phyloP scores from a whole-genome alignment of 2,329 filamentous ascomycete genomes.

The Aspergillus pseudotamarii region DNA sequence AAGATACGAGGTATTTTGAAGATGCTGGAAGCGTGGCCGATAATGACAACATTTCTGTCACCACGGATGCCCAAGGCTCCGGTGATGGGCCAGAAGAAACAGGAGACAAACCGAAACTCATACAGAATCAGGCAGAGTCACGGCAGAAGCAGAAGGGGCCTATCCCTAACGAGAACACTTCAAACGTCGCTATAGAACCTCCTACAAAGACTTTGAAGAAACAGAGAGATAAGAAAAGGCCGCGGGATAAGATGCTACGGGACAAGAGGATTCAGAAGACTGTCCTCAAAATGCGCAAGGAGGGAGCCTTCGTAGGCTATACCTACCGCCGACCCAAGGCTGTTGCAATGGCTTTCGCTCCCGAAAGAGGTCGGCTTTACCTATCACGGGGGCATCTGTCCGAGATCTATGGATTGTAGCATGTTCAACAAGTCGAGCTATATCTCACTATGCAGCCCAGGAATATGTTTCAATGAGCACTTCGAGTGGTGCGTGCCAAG shows the following conservation, averaged over 20 bases:
- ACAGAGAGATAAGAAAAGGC: slow-evolving; percentile 71
- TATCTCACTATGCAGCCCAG: background rate
- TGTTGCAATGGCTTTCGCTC: slow-evolving; percentile 36
- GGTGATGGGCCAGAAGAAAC: slow-evolving; percentile 8
- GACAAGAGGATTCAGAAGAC: slow-evolving; percentile 67
- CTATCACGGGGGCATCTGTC: slow-evolving; percentile 26
- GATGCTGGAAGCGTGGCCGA: slow-evolving; percentile 63
- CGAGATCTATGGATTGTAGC: slow-evolving; percentile 26
- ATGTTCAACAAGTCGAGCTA: background rate
- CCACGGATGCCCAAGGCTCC: slow-evolving; percentile 12
- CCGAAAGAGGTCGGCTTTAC: slow-evolving; percentile 34
- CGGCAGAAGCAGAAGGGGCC: slow-evolving; percentile 6
- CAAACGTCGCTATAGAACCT: slow-evolving; percentile 43
- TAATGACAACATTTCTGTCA: slow-evolving; percentile 16
- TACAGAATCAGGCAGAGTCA: background rate
- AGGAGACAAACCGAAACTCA: background rate
- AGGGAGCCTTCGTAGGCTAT: slow-evolving; percentile 85
- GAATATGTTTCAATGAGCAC: background rate
- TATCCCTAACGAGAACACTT: slow-evolving; percentile 32
- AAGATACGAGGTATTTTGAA: slow-evolving; percentile 89
- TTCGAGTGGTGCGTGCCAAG: background rate
- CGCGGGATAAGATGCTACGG: slow-evolving; percentile 81
- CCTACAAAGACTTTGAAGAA: slow-evolving; percentile 36
- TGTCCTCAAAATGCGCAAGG: slow-evolving; percentile 80
- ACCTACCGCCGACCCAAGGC: slow-evolving; percentile 65